These are phyloP conservation scores for Huntiella moniliformis DNA, from an alignment of 2,329 filamentous ascomycete species.

Conservation along the genomic window DNA sequence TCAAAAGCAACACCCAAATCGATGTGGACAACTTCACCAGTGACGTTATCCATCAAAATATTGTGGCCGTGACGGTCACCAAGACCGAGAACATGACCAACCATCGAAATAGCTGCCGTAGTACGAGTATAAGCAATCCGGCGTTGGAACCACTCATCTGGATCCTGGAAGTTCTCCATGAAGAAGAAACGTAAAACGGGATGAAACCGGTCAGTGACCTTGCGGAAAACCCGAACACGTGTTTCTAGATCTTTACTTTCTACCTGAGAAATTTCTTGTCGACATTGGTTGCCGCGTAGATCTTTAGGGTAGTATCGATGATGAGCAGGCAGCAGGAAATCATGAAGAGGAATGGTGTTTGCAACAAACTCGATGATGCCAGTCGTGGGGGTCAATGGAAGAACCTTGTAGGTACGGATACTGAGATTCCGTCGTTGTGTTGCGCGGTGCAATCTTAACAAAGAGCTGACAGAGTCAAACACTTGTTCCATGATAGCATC, in stretches of 20 bases:
- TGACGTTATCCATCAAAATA: slow-evolving; percentile 76
- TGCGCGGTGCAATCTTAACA: slow-evolving; percentile 67
- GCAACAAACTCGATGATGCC: slow-evolving; percentile 96
- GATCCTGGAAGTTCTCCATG: slow-evolving; percentile 81
- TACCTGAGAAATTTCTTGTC: slow-evolving; percentile 56
- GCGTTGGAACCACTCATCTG: slow-evolving; percentile 87
- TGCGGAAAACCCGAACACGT: slow-evolving; percentile 57
- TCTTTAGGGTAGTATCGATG: slow-evolving; percentile 72
- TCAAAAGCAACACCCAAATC: slow-evolving; percentile 96
- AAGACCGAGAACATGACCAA: slow-evolving; percentile 80
- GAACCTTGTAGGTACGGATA: slow-evolving; percentile 91
- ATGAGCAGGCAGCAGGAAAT: slow-evolving; percentile 83
- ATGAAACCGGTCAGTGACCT: slow-evolving; percentile 63
- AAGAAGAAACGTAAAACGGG: slow-evolving; percentile 96
- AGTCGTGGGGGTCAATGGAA: slow-evolving; percentile 66
- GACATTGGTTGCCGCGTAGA: slow-evolving; percentile 54
- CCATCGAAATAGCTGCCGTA: slow-evolving; percentile 85
- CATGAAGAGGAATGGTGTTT: slow-evolving; percentile 78
- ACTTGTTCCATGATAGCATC: slow-evolving; percentile 99
- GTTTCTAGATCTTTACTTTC: slow-evolving; percentile 25
- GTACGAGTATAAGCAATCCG: slow-evolving; percentile 82
- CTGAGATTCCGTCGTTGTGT: slow-evolving; percentile 77
- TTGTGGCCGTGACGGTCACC: slow-evolving; percentile 95
- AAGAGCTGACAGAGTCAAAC: slow-evolving; percentile 82
- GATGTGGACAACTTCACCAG: slow-evolving; percentile 89